Evolutionary conservation across 495 filamentous ascomycete genomes (phyloP), one percentile per base, ranked within the genome.

Genomic region (Penicillium dipodomyicola): DNA sequence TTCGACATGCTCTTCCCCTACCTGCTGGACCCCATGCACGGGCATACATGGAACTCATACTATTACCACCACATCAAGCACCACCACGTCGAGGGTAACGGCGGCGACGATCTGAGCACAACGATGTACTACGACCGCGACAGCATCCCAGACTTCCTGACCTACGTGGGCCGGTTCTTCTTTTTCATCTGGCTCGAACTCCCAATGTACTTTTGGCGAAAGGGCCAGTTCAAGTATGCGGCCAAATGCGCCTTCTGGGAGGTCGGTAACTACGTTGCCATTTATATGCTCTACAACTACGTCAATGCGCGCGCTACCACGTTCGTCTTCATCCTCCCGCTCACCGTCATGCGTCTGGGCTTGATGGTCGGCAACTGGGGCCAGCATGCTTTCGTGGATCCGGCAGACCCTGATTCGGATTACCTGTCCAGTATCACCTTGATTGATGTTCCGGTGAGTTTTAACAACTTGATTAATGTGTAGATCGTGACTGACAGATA

Each of bases 51-150:
- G 87, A 87, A 92, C 68, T 85, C 82, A 10, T 93, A 92, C 69
- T 93, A 79, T 65, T 91, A 90, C 62, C 89, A 93, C 67, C 89
- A 92, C 60, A 87, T 91, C 58, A 91, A 93, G 72, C 86, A 89
- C 66, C 89, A 92, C 64, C 89, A 92, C 61, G 85, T 92, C 47
- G 89, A 93, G 66, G 85, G 82, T 52, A 93, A 93, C 65, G 89
- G 89, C 1, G 87, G 87, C 0, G 76, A 84, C 37, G 89, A 93
- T 62, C 77, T 93, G 6, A 87, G 83, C 10, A 87, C 87, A 0
- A 92, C 89, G 12, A 79, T 92, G 39, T 80, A 85, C 22, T 92
- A 89, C 64, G 86, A 93, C 64, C 82, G 89, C 7, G 89, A 93
- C 65, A 73, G 79, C 44, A 43, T 82, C 6, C 68, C 69, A 43